Evolutionary conservation across 2,329 filamentous ascomycete species (phyloP), one percentile per base, ranked within the genome.

Genomic region (Nakataea oryzae): DNA sequence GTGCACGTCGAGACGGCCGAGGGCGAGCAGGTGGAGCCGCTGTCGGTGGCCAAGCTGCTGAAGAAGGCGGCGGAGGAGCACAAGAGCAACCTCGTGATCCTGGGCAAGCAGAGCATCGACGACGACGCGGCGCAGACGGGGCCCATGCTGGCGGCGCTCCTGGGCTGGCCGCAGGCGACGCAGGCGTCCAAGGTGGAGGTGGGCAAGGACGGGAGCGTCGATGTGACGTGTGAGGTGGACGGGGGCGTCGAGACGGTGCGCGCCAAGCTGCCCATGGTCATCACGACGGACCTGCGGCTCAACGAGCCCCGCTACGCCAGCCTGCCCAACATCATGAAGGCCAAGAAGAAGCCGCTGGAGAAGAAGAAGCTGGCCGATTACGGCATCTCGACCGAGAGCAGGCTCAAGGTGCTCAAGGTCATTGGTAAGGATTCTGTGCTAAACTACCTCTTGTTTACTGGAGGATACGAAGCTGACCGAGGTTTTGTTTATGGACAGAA

Each of bases 321-420:
- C 76, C 75, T 99, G 84, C 93, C 93, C 60, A 97, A 97, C 74
- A 97, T 99, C 67, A 99, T 99, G 95, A 99, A 97, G 88, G 95
- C 95, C 61, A 99, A 99, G 89, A 99, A 97, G 90, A 99, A 99
- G 89, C 90, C 90, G 72, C 72, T 99, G 69, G 91, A 95, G 71
- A 97, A 97, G 88, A 89, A 91, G 83, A 91, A 84, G 67, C 74
- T 97, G 74, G 83, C 80, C 63, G 95, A 99, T 72, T 89, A 90
- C 74, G 91, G 90, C 2, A 77, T 96, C 56, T 87, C 92, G 69
- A 84, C 84, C 61, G 82, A 83, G 74, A 86, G 83, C 76, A 83
- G 93, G 70, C 76, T 99, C 74, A 96, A 95, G 86, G 90, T 91
- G 62, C 71, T 97, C 69, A 95, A 95, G 83, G 93, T 99, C 66